Base-by-base conservation (phyloP, 2,329 filamentous ascomycete genomes). In the Cercospora beticola region DNA sequence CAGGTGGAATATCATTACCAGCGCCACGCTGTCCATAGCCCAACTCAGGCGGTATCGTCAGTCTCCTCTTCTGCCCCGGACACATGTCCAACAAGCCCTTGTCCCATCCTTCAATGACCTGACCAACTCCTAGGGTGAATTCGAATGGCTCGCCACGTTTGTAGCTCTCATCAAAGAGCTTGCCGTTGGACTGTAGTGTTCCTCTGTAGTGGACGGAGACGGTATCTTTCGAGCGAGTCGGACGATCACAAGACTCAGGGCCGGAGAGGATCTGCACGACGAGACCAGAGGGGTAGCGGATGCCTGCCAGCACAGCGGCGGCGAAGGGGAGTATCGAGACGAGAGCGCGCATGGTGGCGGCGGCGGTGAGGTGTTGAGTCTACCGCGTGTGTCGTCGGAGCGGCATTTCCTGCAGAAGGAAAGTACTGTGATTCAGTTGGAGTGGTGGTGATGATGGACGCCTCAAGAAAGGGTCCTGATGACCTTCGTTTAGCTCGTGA, bases 71-170 rank as follows among this genome's bases (percentile, higher is more conserved):
- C 85, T 98, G 94, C 71, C 95, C 94, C 75, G 96, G 91, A 82
- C 95, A 98, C 94, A 98, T 97, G 77, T 92, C 92, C 64, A 95
- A 76, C 46, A 98, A 86, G 61, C 94, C 94, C 78, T 96, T 82
- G 76, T 98, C 94, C 94, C 94, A 97, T 78, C 94, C 94, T 83
- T 92, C 90, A 79, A 99, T 99, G 62, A 98, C 95, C 79, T 91
- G 87, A 56, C 93, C 92, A 26, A 83, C 82, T 40, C 95, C 95
- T 33, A 99, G 83, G 71, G 84, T 88, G 83, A 99, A 98, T 70
- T 79, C 83, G 77, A 99, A 88, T 5, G 95, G 94, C 68, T 82
- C 79, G 40, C 89, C 88, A 54, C 94, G 88, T 74, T 94, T 89
- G 82, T 96, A 96, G 81, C 84, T 87, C 71, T 92, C 88, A 82